phyloP scores from a whole-genome alignment of 495 filamentous ascomycete genomes.

The Thermothielavioides terrestris region DNA sequence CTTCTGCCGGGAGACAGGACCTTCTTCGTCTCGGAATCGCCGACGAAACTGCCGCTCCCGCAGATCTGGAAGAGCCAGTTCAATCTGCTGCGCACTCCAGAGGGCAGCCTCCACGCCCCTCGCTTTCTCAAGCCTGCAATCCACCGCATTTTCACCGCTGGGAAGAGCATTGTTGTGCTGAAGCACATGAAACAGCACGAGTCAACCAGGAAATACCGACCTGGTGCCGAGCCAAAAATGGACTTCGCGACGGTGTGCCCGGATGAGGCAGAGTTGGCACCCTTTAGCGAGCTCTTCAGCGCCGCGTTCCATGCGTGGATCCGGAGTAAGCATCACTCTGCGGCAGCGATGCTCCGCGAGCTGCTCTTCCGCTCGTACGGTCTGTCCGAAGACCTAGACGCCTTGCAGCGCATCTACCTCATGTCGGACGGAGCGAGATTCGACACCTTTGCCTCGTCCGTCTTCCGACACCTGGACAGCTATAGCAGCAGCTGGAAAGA shows the following conservation, averaged over 20 bases:
- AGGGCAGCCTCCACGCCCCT: slow-evolving; percentile 55
- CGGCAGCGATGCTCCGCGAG: slow-evolving; percentile 53
- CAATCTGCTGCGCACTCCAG: slow-evolving; percentile 46
- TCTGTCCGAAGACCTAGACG: slow-evolving; percentile 55
- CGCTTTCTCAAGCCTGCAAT: slow-evolving; percentile 61
- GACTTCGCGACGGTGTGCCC: slow-evolving; percentile 49
- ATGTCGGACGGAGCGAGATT: slow-evolving; percentile 59
- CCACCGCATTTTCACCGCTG: slow-evolving; percentile 68
- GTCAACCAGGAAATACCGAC: slow-evolving; percentile 9
- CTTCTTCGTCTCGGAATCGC: slow-evolving; percentile 63
- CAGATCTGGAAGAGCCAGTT: slow-evolving; percentile 73
- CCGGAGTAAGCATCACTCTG: slow-evolving; percentile 57
- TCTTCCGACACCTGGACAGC: slow-evolving; percentile 73
- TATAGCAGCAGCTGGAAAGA: slow-evolving; percentile 66
- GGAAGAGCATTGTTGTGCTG: slow-evolving; percentile 80
- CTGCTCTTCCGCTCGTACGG: slow-evolving; percentile 63
- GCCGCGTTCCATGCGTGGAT: slow-evolving; percentile 65
- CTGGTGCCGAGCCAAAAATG: slow-evolving; percentile 34
- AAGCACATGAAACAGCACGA: slow-evolving; percentile 49
- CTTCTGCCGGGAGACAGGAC: slow-evolving; percentile 51
- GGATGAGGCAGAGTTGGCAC: slow-evolving; percentile 41
- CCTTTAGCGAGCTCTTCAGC: slow-evolving; percentile 68
- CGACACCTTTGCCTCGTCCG: slow-evolving; percentile 51
- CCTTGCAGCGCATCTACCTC: slow-evolving; percentile 63
- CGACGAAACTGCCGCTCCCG: slow-evolving; percentile 48